Base-by-base conservation (phyloP, 2,329 filamentous ascomycete species). In the Coniochaeta pulveracea region DNA sequence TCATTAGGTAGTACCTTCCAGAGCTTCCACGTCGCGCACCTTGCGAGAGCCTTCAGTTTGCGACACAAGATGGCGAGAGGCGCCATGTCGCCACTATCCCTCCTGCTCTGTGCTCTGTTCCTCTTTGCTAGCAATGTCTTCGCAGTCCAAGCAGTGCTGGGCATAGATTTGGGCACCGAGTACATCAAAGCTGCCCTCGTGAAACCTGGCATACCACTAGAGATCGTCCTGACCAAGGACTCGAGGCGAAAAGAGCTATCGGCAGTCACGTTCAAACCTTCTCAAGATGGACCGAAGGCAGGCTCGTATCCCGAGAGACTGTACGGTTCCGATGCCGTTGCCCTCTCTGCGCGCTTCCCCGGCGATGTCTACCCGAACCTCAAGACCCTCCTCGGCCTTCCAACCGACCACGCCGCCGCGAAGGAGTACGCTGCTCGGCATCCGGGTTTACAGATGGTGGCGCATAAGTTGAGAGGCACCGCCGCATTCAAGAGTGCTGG, bases 171-270 rank as follows among this genome's bases (percentile, higher is more conserved):
- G 35, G 91, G 91, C 45, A 95, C 91, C 36, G 85, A 94, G 56
- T 95, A 93, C 62, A 83, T 98, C 63, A 98, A 96, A 65, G 89
- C 89, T 18, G 79, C 84, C 10, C 74, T 98, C 26, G 89, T 98
- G 40, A 96, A 96, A 63, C 91, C 91, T 3, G 91, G 91, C 40
- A 89, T 93, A 34, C 91, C 91, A 9, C 84, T 98, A 53, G 91
- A 98, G 46, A 96, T 98, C 44, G 89, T 98, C 55, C 72, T 95
- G 36, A 95, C 88, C 19, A 98, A 96, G 56, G 91, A 98, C 61
- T 95, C 91, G 19, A 84, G 93, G 57, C 81, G 91, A 51, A 98
- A 98, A 66, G 91, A 98, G 57, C 74, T 73, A 16, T 85, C 88
- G 2, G 88, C 86, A 26, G 77, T 98, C 45, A 82, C 85, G 26